These are phyloP conservation scores for Populus hybrid DNA, from an alignment of 441 rosid genomes.

Conservation along the genomic window DNA sequence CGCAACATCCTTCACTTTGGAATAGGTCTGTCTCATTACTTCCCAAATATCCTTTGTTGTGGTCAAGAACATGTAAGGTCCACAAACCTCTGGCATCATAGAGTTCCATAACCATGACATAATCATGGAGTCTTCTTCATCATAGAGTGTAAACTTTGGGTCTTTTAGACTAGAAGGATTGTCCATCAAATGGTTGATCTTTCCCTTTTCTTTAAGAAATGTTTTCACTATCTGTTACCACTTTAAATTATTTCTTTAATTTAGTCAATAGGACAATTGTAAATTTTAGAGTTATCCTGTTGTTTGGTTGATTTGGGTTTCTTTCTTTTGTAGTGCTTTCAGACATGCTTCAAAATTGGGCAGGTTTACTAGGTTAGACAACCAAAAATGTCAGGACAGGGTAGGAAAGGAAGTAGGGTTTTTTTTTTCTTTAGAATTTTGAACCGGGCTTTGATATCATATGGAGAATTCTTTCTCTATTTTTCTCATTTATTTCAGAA, in stretches of 20 bases:
- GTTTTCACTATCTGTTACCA: not conserved
- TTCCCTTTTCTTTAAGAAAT: not conserved
- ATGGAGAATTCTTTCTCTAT: too few species aligned
- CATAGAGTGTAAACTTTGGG: not conserved
- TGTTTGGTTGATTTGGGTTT: not conserved
- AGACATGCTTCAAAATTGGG: too few species aligned
- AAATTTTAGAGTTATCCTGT: not conserved
- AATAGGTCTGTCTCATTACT: not conserved
- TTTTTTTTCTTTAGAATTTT: too few species aligned
- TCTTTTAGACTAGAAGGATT: not conserved
- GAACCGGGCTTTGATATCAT: too few species aligned
- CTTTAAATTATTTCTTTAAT: not conserved
- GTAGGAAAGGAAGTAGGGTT: too few species aligned
- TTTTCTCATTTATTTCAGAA: too few species aligned
- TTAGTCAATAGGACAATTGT: not conserved
- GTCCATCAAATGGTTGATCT: not conserved
- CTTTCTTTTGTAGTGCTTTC: not conserved
- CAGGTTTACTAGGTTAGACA: too few species aligned
- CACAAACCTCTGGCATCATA: not conserved
- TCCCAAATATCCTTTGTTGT: not conserved
- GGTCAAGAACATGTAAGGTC: not conserved
- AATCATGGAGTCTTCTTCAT: conserved; percentile 6
- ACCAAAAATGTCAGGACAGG: too few species aligned
- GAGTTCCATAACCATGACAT: conserved; percentile 7
- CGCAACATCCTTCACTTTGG: not conserved